These are phyloP conservation scores for Chaetomium cochliodes DNA, from an alignment of 495 filamentous ascomycete species.

Conservation along the genomic window DNA sequence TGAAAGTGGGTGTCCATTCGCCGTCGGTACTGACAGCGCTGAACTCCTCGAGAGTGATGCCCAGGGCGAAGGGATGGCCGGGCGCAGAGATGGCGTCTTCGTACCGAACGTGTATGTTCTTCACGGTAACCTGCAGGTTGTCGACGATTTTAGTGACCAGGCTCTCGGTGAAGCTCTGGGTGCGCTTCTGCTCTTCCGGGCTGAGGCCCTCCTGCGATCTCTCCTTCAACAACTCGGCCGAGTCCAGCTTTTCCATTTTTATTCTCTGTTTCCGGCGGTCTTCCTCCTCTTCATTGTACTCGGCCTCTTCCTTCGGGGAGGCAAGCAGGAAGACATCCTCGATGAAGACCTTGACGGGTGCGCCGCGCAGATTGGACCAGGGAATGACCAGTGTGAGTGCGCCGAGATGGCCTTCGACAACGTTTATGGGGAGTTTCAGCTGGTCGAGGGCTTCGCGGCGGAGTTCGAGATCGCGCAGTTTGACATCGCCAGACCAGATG, in stretches of 20 bases:
- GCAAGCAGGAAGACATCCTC: slow-evolving; percentile 95
- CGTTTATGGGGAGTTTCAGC: slow-evolving; percentile 90
- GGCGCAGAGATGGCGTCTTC: slow-evolving; percentile 96
- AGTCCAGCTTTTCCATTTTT: slow-evolving; percentile 97
- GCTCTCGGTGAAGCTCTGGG: slow-evolving; percentile 93
- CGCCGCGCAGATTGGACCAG: slow-evolving; percentile 92
- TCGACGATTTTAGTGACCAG: slow-evolving; percentile 94
- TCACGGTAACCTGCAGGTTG: slow-evolving; percentile 94
- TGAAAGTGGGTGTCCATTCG: slow-evolving; percentile 91
- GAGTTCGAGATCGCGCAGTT: slow-evolving; percentile 85
- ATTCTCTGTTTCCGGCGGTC: slow-evolving; percentile 73
- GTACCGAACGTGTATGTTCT: slow-evolving; percentile 96
- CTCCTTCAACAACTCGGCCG: slow-evolving; percentile 89
- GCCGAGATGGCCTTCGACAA: slow-evolving; percentile 91
- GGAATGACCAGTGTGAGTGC: slow-evolving; percentile 87
- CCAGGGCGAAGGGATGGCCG: slow-evolving; percentile 90
- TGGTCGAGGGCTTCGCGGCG: slow-evolving; percentile 94
- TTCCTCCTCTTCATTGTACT: slow-evolving; percentile 92
- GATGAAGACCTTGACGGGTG: slow-evolving; percentile 89
- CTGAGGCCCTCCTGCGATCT: slow-evolving; percentile 89
- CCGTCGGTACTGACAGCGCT: slow-evolving; percentile 94
- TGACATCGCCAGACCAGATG: slow-evolving; percentile 97
- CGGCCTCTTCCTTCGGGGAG: slow-evolving; percentile 87
- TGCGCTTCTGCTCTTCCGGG: slow-evolving; percentile 89
- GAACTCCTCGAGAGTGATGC: slow-evolving; percentile 88